A percentile compares a stretch with the other conserved stretches of the same genome.
phyloP scores from a whole-genome alignment of 768 basidiomycete species.

The Auriscalpium vulgare region DNA sequence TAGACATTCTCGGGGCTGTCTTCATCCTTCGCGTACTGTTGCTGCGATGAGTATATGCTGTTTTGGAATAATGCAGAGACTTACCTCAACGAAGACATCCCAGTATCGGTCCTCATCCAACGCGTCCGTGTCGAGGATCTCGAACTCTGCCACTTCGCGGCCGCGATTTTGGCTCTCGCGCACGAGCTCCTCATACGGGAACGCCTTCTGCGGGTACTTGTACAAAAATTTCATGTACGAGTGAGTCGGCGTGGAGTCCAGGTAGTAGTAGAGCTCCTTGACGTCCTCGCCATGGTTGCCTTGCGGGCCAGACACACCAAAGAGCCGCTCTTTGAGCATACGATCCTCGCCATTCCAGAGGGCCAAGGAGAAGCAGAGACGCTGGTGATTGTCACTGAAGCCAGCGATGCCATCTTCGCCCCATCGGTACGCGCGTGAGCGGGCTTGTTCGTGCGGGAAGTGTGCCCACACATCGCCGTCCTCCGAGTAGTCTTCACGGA shows the following conservation, averaged over 20 bases:
- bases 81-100: conserved; percentile 96
- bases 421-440: conserved; percentile 95
- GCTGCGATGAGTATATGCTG: conserved; percentile 3
- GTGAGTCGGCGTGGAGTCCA: conserved; percentile 97
- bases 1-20: conserved; percentile 83
- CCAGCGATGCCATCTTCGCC: conserved; percentile 98
- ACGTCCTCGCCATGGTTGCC: conserved; percentile 99
- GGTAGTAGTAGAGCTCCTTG: conserved; percentile 97
- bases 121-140: conserved; percentile 85
- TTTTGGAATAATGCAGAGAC: conserved; percentile 16
- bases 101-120: conserved; percentile 95
- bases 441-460: conserved; percentile 89
- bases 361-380: conserved; percentile 82
- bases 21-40: conserved; percentile 94
- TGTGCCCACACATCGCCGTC: conserved; percentile 96
- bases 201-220: conserved; percentile 92
- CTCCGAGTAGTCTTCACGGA: conserved; percentile 95
- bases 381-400: conserved; percentile 94
- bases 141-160: conserved; percentile 85
- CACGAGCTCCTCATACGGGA: conserved; percentile 92
- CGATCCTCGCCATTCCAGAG: conserved; percentile 94
- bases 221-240: conserved; percentile 99
- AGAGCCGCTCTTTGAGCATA: conserved; percentile 94
- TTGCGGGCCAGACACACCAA: conserved; percentile 93
- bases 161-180: conserved; percentile 74